Conservation (phyloP, 2,329 filamentous ascomycete genomes). For the Trichoderma guizhouense region DNA sequence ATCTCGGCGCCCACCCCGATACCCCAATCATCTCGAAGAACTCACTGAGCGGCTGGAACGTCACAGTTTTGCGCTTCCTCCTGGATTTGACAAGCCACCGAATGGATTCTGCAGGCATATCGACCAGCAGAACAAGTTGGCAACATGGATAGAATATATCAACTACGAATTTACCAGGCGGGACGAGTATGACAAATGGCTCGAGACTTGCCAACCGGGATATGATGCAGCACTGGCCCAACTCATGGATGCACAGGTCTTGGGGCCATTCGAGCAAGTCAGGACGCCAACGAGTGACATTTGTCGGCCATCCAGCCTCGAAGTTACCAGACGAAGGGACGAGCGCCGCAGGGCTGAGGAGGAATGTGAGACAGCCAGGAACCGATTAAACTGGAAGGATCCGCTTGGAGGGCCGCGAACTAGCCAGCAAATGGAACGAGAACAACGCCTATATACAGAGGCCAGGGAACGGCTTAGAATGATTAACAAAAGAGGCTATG, state of each 20-base stretch:
- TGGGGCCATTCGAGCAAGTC: constrained; percentile 2
- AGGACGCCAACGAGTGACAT: constrained; percentile 6
- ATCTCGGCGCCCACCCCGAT: neutral
- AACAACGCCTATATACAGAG: neutral
- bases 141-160: constrained; percentile 17
- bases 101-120: constrained; percentile 4
- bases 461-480: neutral
- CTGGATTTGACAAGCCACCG: neutral
- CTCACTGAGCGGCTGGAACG: constrained; percentile 4
- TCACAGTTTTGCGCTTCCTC: constrained; percentile 7
- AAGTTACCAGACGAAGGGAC: constrained; percentile 2
- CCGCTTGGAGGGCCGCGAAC: neutral
- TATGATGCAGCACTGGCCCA: constrained; percentile 8
- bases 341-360: constrained; percentile 7
- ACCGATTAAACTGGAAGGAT: neutral
- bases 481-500: neutral
- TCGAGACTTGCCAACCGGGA: constrained; percentile 1
- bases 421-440: neutral
- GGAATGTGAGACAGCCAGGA: neutral
- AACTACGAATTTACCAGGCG: constrained; percentile 13
- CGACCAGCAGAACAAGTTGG: constrained; percentile 6
- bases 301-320: constrained; percentile 7
- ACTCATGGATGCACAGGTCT: neutral
- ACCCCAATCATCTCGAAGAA: constrained; percentile 3
- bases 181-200: constrained; percentile 16